phyloP scores from a whole-genome alignment of 2,329 filamentous ascomycete species.

The Talaromyces sp. region DNA sequence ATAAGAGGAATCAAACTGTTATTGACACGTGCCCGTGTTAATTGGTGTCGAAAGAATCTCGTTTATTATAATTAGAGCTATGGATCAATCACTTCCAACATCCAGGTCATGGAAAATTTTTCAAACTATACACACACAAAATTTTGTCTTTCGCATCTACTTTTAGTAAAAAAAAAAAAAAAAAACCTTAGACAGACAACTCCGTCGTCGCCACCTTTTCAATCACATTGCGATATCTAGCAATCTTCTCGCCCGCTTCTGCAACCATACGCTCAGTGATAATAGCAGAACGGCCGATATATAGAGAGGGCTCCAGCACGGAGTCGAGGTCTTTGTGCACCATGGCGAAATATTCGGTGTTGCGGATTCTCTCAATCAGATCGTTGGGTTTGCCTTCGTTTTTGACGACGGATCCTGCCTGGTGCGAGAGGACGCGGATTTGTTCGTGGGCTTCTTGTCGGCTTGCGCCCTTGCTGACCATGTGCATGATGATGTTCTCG shows the following conservation, averaged over 20 bases:
- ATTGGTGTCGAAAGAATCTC: too few species aligned
- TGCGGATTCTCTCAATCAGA: conserved; percentile 70
- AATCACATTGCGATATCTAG: background rate
- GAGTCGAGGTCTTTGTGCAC: conserved; percentile 3
- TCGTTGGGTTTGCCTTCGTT: conserved; percentile 72
- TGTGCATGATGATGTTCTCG: conserved; percentile 68
- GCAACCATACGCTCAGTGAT: background rate
- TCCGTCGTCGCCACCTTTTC: background rate
- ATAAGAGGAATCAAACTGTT: too few species aligned
- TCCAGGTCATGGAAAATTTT: background rate
- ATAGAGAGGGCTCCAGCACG: background rate
- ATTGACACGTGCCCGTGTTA: too few species aligned
- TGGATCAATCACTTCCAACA: background rate
- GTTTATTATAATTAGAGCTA: background rate
- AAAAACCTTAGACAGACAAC: background rate
- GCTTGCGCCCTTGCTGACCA: conserved; percentile 64
- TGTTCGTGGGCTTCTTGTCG: conserved; percentile 82
- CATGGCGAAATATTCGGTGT: conserved; percentile 61
- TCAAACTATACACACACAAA: background rate
- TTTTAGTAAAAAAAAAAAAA: background rate
- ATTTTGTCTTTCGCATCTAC: background rate
- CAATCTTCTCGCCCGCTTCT: background rate
- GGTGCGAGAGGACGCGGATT: conserved; percentile 74
- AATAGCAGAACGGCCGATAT: conserved; percentile 3
- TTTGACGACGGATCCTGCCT: conserved; percentile 68